Conservation (phyloP, 169 alveolate species). For the Plasmodium yoelii region DNA sequence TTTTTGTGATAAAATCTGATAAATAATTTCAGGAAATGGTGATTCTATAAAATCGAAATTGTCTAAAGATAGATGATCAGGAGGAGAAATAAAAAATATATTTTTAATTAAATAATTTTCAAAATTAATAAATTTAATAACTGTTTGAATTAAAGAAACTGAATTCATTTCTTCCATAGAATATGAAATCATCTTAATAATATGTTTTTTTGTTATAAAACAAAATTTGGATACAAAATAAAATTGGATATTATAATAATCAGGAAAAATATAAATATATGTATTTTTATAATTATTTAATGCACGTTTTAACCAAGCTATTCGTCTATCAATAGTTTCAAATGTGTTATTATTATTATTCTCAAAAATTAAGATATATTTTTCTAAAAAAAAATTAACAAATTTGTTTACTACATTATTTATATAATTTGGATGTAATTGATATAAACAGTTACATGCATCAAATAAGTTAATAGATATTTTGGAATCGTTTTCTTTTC, state of each 20-base stretch:
- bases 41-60: slow-evolving; percentile 26
- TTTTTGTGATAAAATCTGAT: neutral
- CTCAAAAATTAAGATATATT: slow-evolving; percentile 43
- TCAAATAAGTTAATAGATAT: slow-evolving; percentile 46
- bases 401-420: slow-evolving; percentile 37
- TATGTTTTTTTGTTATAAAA: slow-evolving; percentile 41
- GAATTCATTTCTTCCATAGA: slow-evolving; percentile 54
- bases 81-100: slow-evolving; percentile 1
- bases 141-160: slow-evolving; percentile 43
- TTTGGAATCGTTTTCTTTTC: neutral
- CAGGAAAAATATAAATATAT: slow-evolving; percentile 54
- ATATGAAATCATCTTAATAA: slow-evolving; percentile 64
- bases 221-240: slow-evolving; percentile 51
- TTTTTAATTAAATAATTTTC: slow-evolving; percentile 51
- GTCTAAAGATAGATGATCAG: neutral
- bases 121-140: slow-evolving; percentile 63
- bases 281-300: slow-evolving; percentile 64
- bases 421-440: slow-evolving; percentile 17
- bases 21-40: slow-evolving; percentile 56
- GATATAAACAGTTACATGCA: slow-evolving; percentile 69
- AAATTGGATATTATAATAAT: slow-evolving; percentile 42
- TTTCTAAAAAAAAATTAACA: slow-evolving; percentile 55
- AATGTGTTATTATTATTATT: slow-evolving; percentile 60
- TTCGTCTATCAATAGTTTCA: slow-evolving; percentile 63
- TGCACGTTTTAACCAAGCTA: slow-evolving; percentile 66